Base-by-base conservation (phyloP, 2,329 filamentous ascomycete species). In the Nigrograna mackinnonii region DNA sequence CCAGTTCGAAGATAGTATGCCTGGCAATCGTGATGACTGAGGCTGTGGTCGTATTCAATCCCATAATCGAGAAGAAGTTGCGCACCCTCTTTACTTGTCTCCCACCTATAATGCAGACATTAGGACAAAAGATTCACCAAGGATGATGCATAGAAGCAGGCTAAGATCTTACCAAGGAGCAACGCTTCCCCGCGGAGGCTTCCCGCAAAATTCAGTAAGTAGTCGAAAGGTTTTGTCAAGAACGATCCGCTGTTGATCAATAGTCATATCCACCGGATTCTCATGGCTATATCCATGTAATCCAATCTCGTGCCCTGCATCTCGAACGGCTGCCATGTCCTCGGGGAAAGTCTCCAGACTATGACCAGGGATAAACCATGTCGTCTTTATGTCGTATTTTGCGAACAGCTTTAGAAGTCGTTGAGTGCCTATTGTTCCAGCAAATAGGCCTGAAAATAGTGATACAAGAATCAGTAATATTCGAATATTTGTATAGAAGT, bases 211-310 rank as follows among this genome's bases (percentile, higher is more conserved):
- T 1, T 85, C 81, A 0, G 82, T 87, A 30, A 89, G 75, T 64
- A 89, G 75, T n/a, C 77, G 76, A 57, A 83, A 88, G n/a, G 85
- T 87, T 67, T 87, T 87, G 52, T 86, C 82, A 3, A 91, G 75
- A n/a, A 91, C 83, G 42, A 86, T 84, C 3, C 77, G 77, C 64
- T 90, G 86, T 69, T 91, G 86, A 60, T 89, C 85, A 1, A 86
- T 55, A 0, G 77, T 85, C 84, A 89, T 87, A 40, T 83, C 79
- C 1, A 72, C 73, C 0, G 86, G 84, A 51, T 89, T 88, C 63
- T 89, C 86, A 52, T 89, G 85, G 1, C 78, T 82, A 64, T 89
- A 89, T 3, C 69, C 86, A 50, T 89, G 86, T 9, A 86, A 72
- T 3, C 83, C 83, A 46, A 79, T 81, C 56, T 86, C 83, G 53